Evolutionary conservation across 768 basidiomycete genomes (phyloP).

Genomic region (Leccinum rimulosum): DNA sequence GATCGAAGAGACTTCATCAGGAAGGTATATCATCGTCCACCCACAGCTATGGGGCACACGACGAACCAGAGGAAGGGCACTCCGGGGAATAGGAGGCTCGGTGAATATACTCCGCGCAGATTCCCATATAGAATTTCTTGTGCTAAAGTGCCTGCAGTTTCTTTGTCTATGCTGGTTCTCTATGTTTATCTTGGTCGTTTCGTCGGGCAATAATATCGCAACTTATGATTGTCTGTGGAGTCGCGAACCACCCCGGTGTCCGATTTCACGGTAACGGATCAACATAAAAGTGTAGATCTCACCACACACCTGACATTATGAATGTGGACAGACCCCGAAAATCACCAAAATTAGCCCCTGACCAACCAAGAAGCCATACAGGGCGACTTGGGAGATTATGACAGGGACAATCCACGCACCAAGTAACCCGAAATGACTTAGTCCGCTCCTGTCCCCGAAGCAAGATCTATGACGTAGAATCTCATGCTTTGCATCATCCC

Average conservation of each 20-base stretch:
- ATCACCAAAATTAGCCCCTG: conserved; percentile 23
- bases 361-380: conserved; percentile 18
- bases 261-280: conserved; percentile 24
- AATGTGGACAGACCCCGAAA: conserved; percentile 6
- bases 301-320: conserved; percentile 5
- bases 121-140: conserved; percentile 36
- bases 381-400: conserved; percentile 19
- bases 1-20: conserved; percentile 58
- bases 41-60: conserved; percentile 26
- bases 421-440: conserved; percentile 18
- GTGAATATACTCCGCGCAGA: conserved; percentile 17
- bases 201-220: conserved; percentile 18
- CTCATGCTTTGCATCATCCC: conserved; percentile 21
- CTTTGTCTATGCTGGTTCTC: conserved; percentile 14
- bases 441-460: conserved; percentile 14
- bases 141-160: conserved; percentile 24
- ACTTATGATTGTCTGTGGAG: conserved; percentile 16
- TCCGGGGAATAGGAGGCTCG: conserved; percentile 33
- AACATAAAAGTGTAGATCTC: conserved; percentile 31
- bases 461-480: conserved; percentile 10
- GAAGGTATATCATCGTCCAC: conserved; percentile 33
- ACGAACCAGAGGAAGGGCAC: conserved; percentile 32
- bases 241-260: conserved; percentile 11
- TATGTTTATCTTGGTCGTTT: conserved; percentile 19
- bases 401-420: conserved; percentile 15